Evolutionary conservation across 1,284 basidiomycete species (phyloP).

Genomic region (Sanghuangporus weigelae): DNA sequence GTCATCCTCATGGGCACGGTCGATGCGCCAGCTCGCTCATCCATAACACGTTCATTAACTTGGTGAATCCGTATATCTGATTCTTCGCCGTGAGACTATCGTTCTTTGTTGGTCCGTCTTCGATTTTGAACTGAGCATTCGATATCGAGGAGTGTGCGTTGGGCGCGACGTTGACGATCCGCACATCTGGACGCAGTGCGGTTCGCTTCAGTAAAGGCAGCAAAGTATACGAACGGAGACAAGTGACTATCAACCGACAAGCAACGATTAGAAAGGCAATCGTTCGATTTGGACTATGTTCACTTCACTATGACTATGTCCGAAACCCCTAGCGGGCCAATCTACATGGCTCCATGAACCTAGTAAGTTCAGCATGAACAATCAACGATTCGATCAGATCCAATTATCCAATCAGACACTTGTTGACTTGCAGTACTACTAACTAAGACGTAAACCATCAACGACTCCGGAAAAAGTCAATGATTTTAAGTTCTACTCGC

Average conservation of each 20-base stretch:
- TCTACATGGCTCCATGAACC: background rate
- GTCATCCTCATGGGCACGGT: background rate
- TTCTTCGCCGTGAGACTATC: background rate
- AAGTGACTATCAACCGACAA: background rate
- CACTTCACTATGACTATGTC: background rate
- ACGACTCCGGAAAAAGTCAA: too few relatives aligned
- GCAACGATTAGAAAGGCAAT: background rate
- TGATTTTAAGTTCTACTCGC: background rate
- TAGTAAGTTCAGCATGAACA: background rate
- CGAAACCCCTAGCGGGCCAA: background rate
- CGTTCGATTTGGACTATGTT: background rate
- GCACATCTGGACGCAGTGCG: background rate
- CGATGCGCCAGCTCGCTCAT: conserved; percentile 19
- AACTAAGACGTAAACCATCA: too few relatives aligned
- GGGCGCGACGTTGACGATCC: conserved; percentile 1
- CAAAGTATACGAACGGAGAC: conserved; percentile 4
- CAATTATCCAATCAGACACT: too few relatives aligned
- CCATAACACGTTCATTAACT: conserved; percentile 12
- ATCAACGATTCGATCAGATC: background rate
- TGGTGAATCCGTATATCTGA: background rate
- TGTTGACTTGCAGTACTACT: too few relatives aligned
- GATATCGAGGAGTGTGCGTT: background rate
- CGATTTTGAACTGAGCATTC: background rate
- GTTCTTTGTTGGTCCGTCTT: background rate
- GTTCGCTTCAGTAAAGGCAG: background rate